phyloP scores from a whole-genome alignment of 2,329 filamentous ascomycete genomes.

The Colletotrichum eremochloae region DNA sequence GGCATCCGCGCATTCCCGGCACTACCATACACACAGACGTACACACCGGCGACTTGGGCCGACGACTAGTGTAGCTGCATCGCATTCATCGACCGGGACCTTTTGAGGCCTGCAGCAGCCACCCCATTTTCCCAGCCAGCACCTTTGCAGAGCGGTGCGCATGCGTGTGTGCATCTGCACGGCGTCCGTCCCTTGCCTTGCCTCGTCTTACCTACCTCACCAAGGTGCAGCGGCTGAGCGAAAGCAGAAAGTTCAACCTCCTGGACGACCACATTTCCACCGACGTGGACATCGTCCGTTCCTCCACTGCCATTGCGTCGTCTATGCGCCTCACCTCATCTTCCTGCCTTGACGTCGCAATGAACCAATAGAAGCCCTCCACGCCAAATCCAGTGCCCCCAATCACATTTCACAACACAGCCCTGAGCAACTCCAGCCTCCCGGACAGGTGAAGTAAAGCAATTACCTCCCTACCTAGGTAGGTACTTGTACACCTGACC shows the following conservation, averaged over 20 bases:
- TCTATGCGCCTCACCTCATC: conserved; percentile 36
- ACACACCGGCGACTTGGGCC: neutral
- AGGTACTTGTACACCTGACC: neutral
- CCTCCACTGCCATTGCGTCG: conserved; percentile 28
- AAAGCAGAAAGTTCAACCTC: neutral
- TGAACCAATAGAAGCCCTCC: conserved; percentile 51
- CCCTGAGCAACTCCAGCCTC: conserved; percentile 40
- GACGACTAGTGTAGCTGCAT: conserved; percentile 1
- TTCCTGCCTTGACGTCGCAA: conserved; percentile 29
- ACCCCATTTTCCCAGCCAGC: neutral
- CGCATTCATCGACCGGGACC: neutral
- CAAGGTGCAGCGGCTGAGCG: conserved; percentile 1
- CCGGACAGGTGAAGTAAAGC: conserved; percentile 1
- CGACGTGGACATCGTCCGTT: conserved; percentile 16
- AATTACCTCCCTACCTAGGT: neutral
- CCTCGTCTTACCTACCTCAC: neutral
- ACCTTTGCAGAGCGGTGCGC: neutral
- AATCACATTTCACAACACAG: conserved; percentile 37
- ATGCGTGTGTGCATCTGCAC: neutral
- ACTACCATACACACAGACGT: neutral
- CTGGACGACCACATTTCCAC: conserved; percentile 6
- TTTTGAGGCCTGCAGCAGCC: conserved; percentile 5
- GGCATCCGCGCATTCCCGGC: neutral
- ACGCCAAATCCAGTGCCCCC: conserved; percentile 47
- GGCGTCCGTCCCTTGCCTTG: neutral